Evolutionary conservation across 352 stramenopile species (phyloP).

Genomic region (Globisporangium emineosum): DNA sequence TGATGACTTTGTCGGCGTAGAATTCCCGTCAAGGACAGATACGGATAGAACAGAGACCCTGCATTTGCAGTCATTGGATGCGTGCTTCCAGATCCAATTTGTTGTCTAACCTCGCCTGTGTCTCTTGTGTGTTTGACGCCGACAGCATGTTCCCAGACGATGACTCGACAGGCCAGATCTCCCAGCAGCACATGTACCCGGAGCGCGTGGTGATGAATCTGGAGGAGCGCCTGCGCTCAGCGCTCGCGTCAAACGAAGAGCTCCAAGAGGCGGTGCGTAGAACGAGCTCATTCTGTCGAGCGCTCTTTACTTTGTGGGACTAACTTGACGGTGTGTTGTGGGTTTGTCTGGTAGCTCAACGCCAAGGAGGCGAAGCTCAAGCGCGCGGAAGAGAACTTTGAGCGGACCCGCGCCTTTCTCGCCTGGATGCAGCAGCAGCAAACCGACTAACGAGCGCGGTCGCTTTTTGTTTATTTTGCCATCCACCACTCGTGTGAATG

Average conservation of each 20-base stretch:
- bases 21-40: slow-evolving; percentile 89
- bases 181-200: slow-evolving; percentile 28
- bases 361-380: slow-evolving; percentile 7
- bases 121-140: not conserved
- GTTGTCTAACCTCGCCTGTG: not conserved
- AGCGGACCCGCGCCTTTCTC: slow-evolving; percentile 38
- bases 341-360: not conserved
- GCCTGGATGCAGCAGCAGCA: slow-evolving; percentile 34
- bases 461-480: not conserved
- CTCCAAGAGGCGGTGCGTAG: slow-evolving; percentile 35
- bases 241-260: slow-evolving; percentile 30
- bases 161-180: slow-evolving; percentile 14
- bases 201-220: slow-evolving; percentile 40
- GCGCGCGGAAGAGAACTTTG: slow-evolving; percentile 31
- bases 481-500: not conserved
- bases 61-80: not conserved
- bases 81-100: not conserved
- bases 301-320: not conserved
- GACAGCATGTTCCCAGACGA: slow-evolving; percentile 21
- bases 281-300: not conserved
- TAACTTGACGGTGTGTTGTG: not conserved
- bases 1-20: slow-evolving; percentile 88
- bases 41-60: slow-evolving; percentile 65
- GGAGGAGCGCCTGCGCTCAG: slow-evolving; percentile 35
- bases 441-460: not conserved